Conservation (phyloP, 2,329 filamentous ascomycete genomes). For the Diaporthe caulivora region DNA sequence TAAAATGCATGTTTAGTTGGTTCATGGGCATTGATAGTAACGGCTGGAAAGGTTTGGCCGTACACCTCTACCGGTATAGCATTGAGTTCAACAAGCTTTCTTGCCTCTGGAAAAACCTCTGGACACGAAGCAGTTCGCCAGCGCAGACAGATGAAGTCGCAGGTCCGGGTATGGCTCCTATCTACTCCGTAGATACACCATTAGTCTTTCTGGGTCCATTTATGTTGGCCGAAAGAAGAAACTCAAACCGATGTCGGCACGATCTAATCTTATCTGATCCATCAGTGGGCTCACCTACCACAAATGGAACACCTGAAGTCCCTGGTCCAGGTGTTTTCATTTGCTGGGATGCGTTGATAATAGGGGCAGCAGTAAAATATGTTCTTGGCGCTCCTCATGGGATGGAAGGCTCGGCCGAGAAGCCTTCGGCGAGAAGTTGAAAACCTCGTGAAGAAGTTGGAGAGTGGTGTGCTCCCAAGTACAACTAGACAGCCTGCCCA, state of each 20-base stretch:
- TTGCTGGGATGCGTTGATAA: neutral
- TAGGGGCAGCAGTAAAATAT: neutral
- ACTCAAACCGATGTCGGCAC: neutral
- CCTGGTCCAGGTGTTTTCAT: neutral
- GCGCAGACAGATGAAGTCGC: neutral
- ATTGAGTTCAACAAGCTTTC: no score
- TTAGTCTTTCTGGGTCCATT: neutral
- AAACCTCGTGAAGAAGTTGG: neutral
- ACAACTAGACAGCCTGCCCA: neutral
- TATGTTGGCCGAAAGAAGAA: neutral
- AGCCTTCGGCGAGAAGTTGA: neutral
- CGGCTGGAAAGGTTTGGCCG: neutral
- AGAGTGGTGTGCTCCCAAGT: neutral
- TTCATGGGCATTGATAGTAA: no score
- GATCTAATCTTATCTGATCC: conserved; percentile 13
- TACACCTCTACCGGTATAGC: no score
- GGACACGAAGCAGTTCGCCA: neutral
- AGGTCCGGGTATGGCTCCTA: neutral
- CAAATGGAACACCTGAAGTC: neutral
- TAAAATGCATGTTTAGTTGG: no score
- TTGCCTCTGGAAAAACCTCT: no score
- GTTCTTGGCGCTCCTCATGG: neutral
- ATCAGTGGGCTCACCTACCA: neutral
- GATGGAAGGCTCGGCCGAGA: neutral
- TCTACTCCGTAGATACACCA: no score